Percentiles rank a stretch among this genome's conserved stretches.
These are phyloP conservation scores for Cyberlindnera xylosilytica DNA, from an alignment of 805 yeast genomes.

Conservation along the genomic window DNA sequence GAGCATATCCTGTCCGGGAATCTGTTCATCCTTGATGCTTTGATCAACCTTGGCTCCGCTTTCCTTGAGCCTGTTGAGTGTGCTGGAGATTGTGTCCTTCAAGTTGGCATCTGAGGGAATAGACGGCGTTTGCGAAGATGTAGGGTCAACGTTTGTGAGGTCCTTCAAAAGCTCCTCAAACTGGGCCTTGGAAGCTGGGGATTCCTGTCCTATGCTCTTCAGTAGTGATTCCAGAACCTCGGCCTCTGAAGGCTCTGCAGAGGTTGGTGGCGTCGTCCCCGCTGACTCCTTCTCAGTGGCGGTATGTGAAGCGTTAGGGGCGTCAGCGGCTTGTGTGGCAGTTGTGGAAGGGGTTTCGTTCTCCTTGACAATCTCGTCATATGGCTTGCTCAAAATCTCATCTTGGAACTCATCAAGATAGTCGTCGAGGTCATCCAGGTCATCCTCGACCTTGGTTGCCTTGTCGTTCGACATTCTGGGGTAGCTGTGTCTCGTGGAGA, in stretches of 20 bases:
- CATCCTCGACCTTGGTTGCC: slow-evolving; percentile 37
- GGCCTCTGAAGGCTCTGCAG: slow-evolving; percentile 2
- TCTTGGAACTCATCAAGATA: slow-evolving; percentile 82
- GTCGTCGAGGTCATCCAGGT: slow-evolving; percentile 76
- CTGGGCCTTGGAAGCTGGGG: slow-evolving; percentile 50
- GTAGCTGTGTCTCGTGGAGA: no score
- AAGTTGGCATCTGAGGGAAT: slow-evolving; percentile 33
- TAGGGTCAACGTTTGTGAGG: slow-evolving; percentile 23
- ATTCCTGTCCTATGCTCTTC: slow-evolving; percentile 37
- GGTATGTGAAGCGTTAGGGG: not conserved
- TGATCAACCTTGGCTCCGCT: slow-evolving; percentile 71
- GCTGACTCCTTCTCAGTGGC: not conserved
- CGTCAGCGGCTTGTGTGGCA: not conserved
- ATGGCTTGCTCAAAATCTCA: slow-evolving; percentile 53
- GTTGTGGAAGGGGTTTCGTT: slow-evolving; percentile 13
- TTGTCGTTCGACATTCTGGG: not conserved
- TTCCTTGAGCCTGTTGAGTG: slow-evolving; percentile 75
- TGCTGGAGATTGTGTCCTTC: slow-evolving; percentile 72
- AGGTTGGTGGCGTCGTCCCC: no score
- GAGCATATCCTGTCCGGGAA: slow-evolving; percentile 45
- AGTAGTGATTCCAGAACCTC: slow-evolving; percentile 28
- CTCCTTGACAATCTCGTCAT: slow-evolving; percentile 20
- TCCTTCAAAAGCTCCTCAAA: slow-evolving; percentile 42
- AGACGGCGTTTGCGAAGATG: not conserved
- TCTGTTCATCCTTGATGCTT: slow-evolving; percentile 48